Conservation (phyloP, 2,329 filamentous ascomycete species). For the Dryadomyces quercus-mongolicae region DNA sequence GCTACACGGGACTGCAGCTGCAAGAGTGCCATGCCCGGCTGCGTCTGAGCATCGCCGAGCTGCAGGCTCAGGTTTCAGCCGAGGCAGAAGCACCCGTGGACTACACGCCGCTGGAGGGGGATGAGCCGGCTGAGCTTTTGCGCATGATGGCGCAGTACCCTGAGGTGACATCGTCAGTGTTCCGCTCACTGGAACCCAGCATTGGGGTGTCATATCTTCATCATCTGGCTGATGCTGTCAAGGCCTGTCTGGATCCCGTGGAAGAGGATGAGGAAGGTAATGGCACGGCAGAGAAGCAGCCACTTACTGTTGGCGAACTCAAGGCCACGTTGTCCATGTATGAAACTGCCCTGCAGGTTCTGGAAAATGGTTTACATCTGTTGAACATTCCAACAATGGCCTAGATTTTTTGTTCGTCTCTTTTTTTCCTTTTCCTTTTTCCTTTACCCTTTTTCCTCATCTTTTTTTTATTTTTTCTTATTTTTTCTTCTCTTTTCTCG, state of each 20-base stretch:
- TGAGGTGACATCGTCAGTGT: conserved; percentile 49
- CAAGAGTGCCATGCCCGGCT: conserved; percentile 59
- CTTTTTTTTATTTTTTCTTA: not conserved
- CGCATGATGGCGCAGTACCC: conserved; percentile 52
- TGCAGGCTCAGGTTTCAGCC: conserved; percentile 6
- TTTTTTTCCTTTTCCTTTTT: not conserved
- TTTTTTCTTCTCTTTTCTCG: not conserved
- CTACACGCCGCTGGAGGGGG: conserved; percentile 15
- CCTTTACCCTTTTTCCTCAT: not conserved
- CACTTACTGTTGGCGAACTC: not conserved
- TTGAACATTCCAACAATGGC: conserved; percentile 31
- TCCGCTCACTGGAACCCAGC: conserved; percentile 57
- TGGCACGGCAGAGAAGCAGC: conserved; percentile 17
- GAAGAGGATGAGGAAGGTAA: conserved; percentile 24
- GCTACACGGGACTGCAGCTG: conserved; percentile 61
- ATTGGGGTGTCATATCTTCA: conserved; percentile 43
- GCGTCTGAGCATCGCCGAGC: conserved; percentile 26
- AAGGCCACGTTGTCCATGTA: conserved; percentile 43
- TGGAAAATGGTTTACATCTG: conserved; percentile 52
- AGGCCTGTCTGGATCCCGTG: conserved; percentile 7
- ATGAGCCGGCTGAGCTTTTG: conserved; percentile 45
- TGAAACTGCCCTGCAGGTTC: conserved; percentile 45
- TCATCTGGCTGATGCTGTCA: conserved; percentile 4
- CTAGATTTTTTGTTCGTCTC: not conserved
- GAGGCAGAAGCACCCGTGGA: conserved; percentile 5